Evolutionary conservation across 495 filamentous ascomycete genomes (phyloP).

Genomic region (Physcia stellaris): DNA sequence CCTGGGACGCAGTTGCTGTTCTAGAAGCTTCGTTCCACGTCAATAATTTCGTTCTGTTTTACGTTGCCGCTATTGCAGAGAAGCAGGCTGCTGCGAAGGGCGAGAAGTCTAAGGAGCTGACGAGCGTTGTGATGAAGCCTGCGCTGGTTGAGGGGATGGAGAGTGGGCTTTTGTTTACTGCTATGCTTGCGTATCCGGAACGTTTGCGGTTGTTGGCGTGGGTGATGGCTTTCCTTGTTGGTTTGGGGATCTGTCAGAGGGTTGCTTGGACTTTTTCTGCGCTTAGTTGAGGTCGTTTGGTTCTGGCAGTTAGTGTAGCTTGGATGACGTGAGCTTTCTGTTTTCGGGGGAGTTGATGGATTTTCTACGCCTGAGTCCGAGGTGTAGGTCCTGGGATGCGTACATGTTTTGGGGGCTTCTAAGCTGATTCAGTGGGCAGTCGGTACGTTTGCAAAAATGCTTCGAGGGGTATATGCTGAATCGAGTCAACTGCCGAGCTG

Average conservation of each 20-base stretch:
- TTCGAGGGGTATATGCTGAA: no score
- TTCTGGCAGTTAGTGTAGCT: no score
- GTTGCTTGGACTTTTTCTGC: conserved; percentile 3
- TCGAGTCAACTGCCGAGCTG: no score
- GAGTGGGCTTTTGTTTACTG: conserved; percentile 21
- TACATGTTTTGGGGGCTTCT: no score
- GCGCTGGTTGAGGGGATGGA: conserved; percentile 23
- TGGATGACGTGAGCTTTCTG: no score
- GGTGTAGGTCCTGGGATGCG: no score
- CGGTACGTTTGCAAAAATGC: no score
- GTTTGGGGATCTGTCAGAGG: conserved; percentile 16
- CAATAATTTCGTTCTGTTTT: conserved; percentile 27
- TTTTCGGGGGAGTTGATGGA: no score
- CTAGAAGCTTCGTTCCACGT: conserved; percentile 21
- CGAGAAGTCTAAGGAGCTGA: conserved; percentile 21
- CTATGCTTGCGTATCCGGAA: conserved; percentile 18
- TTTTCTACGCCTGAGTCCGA: no score
- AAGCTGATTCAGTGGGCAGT: no score
- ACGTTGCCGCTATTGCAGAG: conserved; percentile 17
- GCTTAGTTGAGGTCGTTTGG: no score
- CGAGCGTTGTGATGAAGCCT: conserved; percentile 22
- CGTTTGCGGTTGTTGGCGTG: conserved; percentile 8
- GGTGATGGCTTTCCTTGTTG: conserved; percentile 13
- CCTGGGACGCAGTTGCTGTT: conserved; percentile 15
- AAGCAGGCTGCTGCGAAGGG: conserved; percentile 8